phyloP scores from a whole-genome alignment of 441 rosid species.

The Jatropha podagrica region DNA sequence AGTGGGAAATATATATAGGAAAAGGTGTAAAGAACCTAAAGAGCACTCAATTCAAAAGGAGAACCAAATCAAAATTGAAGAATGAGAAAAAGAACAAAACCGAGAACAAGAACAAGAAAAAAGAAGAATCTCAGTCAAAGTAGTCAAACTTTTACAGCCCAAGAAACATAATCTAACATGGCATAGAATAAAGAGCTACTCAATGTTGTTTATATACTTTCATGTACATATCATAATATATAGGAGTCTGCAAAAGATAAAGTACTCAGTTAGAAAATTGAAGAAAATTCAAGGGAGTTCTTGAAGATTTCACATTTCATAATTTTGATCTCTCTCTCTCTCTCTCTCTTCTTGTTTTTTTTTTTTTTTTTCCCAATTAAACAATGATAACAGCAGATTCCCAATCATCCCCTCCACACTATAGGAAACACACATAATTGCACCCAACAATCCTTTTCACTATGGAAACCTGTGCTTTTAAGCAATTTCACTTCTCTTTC shows the following conservation, averaged over 20 bases:
- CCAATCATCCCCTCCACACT: slow-evolving; percentile 60
- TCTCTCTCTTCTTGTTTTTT: background rate
- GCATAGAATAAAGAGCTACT: slow-evolving; percentile 31
- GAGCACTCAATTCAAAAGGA: slow-evolving; percentile 23
- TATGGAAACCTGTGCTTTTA: slow-evolving; percentile 37
- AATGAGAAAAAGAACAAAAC: slow-evolving; percentile 26
- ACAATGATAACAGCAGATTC: slow-evolving; percentile 38
- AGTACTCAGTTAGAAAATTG: background rate
- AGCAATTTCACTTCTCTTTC: slow-evolving; percentile 15
- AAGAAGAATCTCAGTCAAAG: slow-evolving; percentile 30
- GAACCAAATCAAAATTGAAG: slow-evolving; percentile 42
- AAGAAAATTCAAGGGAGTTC: slow-evolving; percentile 16
- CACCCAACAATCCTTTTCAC: slow-evolving; percentile 44
- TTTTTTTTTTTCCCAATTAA: slow-evolving; percentile 2
- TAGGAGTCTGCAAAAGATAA: background rate
- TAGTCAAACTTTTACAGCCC: slow-evolving; percentile 41
- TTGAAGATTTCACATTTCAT: slow-evolving; percentile 16
- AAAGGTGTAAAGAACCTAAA: slow-evolving; percentile 23
- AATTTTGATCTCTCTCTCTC: background rate
- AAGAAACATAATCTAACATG: slow-evolving; percentile 30
- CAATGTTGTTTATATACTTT: background rate
- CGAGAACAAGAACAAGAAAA: slow-evolving; percentile 21
- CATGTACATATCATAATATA: background rate
- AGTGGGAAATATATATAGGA: background rate
- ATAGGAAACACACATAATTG: slow-evolving; percentile 53